These are phyloP conservation scores for Esteya vermicola DNA, from an alignment of 2,329 filamentous ascomycete species.

Conservation along the genomic window DNA sequence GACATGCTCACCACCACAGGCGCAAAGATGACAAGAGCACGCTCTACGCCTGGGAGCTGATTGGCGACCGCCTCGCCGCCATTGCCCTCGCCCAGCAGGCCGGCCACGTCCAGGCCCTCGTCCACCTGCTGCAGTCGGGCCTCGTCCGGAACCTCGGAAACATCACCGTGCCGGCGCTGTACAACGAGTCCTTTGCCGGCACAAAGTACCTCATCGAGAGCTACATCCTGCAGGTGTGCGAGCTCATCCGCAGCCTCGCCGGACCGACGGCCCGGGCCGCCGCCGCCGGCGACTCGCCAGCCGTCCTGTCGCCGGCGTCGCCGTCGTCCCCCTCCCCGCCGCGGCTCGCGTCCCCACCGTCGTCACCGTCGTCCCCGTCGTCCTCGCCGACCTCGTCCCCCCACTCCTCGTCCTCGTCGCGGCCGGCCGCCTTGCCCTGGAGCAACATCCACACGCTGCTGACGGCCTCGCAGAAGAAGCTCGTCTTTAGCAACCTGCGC, in stretches of 20 bases:
- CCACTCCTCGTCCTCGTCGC: conserved; percentile 7
- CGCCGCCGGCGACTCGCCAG: not conserved
- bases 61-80: conserved; percentile 51
- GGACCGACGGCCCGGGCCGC: conserved; percentile 36
- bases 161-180: conserved; percentile 68
- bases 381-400: conserved; percentile 8
- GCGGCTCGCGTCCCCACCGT: too few relatives aligned
- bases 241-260: conserved; percentile 65
- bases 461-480: conserved; percentile 42
- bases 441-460: too few relatives aligned
- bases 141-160: conserved; percentile 80
- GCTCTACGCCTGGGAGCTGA: conserved; percentile 77
- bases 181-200: conserved; percentile 72
- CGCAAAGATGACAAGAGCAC: conserved; percentile 67
- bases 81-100: conserved; percentile 8
- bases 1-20: conserved; percentile 30
- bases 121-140: conserved; percentile 68
- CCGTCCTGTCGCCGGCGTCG: too few relatives aligned
- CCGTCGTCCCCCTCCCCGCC: too few relatives aligned
- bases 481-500: conserved; percentile 73
- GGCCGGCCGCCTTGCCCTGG: not conserved
- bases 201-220: conserved; percentile 86
- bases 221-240: conserved; percentile 74
- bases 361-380: too few relatives aligned
- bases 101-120: conserved; percentile 58